Evolutionary conservation across 305 asterid species (phyloP), one percentile per base, ranked within the genome.

Genomic region (Fraxinus angustifolia): DNA sequence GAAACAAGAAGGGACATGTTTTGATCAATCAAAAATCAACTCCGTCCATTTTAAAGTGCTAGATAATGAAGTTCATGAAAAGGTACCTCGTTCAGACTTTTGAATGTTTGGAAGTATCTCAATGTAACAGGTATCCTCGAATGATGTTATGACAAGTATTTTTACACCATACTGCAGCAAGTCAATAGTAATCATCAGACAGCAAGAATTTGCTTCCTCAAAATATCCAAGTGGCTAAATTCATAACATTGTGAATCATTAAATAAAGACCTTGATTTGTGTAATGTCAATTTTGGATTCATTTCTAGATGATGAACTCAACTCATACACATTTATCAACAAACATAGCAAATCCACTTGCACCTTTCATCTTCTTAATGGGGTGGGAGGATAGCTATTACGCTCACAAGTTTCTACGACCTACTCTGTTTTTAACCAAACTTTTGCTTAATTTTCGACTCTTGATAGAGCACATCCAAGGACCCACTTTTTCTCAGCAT

Each of bases 101-200:
- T 92, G 97, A 84, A 84, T 73, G 82, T 74, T 87, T 21, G 99
- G 98, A 45, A 91, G 88, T 73, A 95, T 95, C 94, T 95, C 99
- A 81, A 95, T 94, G 90, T 92, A 95, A 85, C 98, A 93, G 16
- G 99, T 94, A 68, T 94, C 97, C 91, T 94, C 92, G 87, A 95
- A 95, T 23, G 99, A 95, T 21, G 99, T 95, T 79, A 95, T 89
- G 85, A 95, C 99, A 30, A 95, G 89, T 86, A 95, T 89, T 85
- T 92, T 94, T 48, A 95, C 91, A 68, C 98, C 98, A 83, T 95
- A 95, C 99, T 95, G 95, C 95, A 92, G 23, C 19, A 85, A 90
- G 73, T 79, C 35, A 79, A 48, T 33, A 81, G 78, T 31, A 56
- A 65, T 28, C 40, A 85, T 90, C 84, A 91, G 82, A 78, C 56